Evolutionary conservation across 306 rosid genomes (phyloP).

Genomic region (Acacia acuminata): DNA sequence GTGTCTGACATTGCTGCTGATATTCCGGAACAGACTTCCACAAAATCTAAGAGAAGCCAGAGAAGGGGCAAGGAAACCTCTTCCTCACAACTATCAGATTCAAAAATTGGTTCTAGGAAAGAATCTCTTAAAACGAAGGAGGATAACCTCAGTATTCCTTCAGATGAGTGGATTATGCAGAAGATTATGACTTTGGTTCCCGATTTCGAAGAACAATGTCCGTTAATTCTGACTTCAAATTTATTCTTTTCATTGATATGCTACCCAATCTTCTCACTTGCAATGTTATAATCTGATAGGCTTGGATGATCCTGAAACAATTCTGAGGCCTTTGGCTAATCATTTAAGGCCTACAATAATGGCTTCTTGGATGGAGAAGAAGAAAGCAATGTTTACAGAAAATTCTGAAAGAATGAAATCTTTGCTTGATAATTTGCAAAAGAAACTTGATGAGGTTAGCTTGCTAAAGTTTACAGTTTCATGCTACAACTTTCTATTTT

Average conservation of each 20-base stretch:
- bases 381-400: conserved; percentile 75
- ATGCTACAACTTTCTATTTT: conserved; percentile 10
- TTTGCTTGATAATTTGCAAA: conserved; percentile 80
- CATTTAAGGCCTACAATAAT: conserved; percentile 76
- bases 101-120: conserved; percentile 69
- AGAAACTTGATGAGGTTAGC: conserved; percentile 91
- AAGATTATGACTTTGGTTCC: conserved; percentile 68
- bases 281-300: conserved; percentile 54
- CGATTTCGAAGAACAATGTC: conserved; percentile 94
- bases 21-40: conserved; percentile 59
- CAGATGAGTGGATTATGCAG: conserved; percentile 91
- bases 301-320: conserved; percentile 66
- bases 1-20: conserved; percentile 66
- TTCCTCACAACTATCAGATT: conserved; percentile 54
- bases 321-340: conserved; percentile 72
- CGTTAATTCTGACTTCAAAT: conserved; percentile 37
- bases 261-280: conserved; percentile 38
- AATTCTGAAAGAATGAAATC: conserved; percentile 72
- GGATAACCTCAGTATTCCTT: conserved; percentile 64
- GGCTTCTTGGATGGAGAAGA: conserved; percentile 81
- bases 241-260: conserved; percentile 26
- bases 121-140: conserved; percentile 68
- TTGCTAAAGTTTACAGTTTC: conserved; percentile 23
- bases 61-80: conserved; percentile 76
- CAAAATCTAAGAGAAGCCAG: conserved; percentile 88